These are phyloP conservation scores for Galeopsis tetrahit DNA, from an alignment of 257 asterid genomes.

Conservation along the genomic window DNA sequence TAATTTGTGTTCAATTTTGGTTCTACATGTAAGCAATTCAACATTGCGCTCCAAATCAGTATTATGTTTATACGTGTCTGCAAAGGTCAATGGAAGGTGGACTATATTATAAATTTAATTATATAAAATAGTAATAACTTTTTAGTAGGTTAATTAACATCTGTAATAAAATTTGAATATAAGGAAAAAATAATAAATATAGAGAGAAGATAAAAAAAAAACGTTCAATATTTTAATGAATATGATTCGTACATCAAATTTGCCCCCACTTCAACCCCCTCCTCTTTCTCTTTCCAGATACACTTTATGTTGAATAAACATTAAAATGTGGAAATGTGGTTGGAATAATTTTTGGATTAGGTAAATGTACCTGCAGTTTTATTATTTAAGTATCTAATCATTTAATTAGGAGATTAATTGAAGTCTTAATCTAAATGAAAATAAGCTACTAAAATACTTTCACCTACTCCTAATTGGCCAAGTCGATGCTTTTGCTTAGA, in stretches of 20 bases:
- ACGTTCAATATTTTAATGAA: background rate
- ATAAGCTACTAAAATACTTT: slow-evolving; percentile 32
- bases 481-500: slow-evolving; percentile 3
- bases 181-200: background rate
- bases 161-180: background rate
- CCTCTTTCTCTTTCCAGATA: slow-evolving; percentile 29
- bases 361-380: slow-evolving; percentile 33
- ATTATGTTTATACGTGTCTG: too few species aligned
- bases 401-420: slow-evolving; percentile 29
- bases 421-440: slow-evolving; percentile 26
- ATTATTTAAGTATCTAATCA: slow-evolving; percentile 26
- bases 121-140: too few species aligned
- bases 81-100: too few species aligned
- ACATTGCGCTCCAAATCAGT: too few species aligned
- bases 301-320: slow-evolving; percentile 35
- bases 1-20: too few species aligned
- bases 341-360: slow-evolving; percentile 46
- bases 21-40: too few species aligned
- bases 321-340: slow-evolving; percentile 29
- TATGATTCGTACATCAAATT: slow-evolving; percentile 7
- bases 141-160: background rate
- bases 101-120: too few species aligned
- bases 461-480: slow-evolving; percentile 38
- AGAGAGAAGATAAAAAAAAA: background rate
- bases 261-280: slow-evolving; percentile 34